Base-by-base conservation (phyloP, 345 rosid species). In the Lenwebbia sp. region DNA sequence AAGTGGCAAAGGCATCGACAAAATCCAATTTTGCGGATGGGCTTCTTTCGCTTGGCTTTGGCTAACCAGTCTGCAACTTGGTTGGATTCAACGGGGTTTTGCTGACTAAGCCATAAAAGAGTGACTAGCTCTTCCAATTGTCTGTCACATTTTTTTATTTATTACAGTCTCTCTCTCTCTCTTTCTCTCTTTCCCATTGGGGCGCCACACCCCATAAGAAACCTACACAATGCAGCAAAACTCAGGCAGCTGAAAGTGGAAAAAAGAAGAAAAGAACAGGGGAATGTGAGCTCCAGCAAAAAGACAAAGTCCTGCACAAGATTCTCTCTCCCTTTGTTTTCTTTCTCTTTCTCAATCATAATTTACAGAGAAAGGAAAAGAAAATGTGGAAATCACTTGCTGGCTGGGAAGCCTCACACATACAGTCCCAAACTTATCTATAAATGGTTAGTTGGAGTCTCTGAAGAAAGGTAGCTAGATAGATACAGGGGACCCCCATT, bases 391-490 rank as follows among this genome's bases (percentile, higher is more conserved):
- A 70, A 70, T 33, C 47, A 11, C 81, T 19, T 10, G 26, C 81
- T 50, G 52, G 52, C 52, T 37, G 47, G 7, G 47, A 4, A 37
- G 81, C 47, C 78, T 70, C 81, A 37, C 47, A 22, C 47, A 7
- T 40, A 4, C 41, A 30, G 25, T 37, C 81, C 47, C 26, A 37
- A 19, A 10, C 47, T 37, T 44, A 82, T 85, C 50, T 84, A 78
- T 57, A 85, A 41, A 83, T 60, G 44, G 92, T 53, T 90, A 74
- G 88, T 82, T 86, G 90, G 86, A 47, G 52, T 26, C 74, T 85
- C 83, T 65, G 26, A 84, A 81, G 90, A 89, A 88, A 86, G 90
- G 90, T 91, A 89, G 91, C 86, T 90, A 84, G 56, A 50, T 83
- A 19, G 81, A 70, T 70, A 19, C 81, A 53, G 47, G 70, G 83